A percentile compares a stretch with the other conserved stretches of the same genome.
These are phyloP conservation scores for Gomphus bonarii DNA, from an alignment of 1,284 basidiomycete species.

Conservation along the genomic window DNA sequence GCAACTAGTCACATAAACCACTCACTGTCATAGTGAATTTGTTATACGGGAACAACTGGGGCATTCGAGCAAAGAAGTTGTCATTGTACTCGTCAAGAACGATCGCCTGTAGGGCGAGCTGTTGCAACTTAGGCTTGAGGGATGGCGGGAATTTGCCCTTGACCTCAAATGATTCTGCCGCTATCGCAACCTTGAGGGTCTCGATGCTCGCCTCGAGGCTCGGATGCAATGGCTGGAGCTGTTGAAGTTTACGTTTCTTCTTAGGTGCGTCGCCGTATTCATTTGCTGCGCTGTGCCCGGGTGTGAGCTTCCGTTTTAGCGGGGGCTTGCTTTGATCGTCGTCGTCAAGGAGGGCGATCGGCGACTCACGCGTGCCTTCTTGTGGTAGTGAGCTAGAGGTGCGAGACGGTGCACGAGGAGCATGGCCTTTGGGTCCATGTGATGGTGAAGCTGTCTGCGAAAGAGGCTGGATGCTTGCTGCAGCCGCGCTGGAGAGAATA, in stretches of 20 bases:
- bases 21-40: slow-evolving; percentile 78
- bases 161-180: slow-evolving; percentile 57
- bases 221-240: slow-evolving; percentile 1
- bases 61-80: slow-evolving; percentile 84
- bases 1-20: slow-evolving; percentile 7
- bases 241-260: neutral
- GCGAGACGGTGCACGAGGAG: slow-evolving; percentile 16
- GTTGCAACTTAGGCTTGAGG: slow-evolving; percentile 64
- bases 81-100: slow-evolving; percentile 83
- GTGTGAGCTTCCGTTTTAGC: slow-evolving; percentile 18
- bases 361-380: slow-evolving; percentile 43
- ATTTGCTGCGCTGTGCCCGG: neutral
- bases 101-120: slow-evolving; percentile 73
- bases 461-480: slow-evolving; percentile 15
- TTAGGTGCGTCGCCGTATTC: neutral
- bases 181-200: slow-evolving; percentile 50
- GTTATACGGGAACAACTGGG: slow-evolving; percentile 84
- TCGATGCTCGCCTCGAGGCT: slow-evolving; percentile 50
- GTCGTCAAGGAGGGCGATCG: slow-evolving; percentile 38
- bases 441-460: slow-evolving; percentile 7
- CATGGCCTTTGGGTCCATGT: slow-evolving; percentile 14
- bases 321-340: slow-evolving; percentile 18
- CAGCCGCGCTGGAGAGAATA: slow-evolving; percentile 22
- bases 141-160: slow-evolving; percentile 84
- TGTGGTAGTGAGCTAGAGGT: slow-evolving; percentile 15